Evolutionary conservation across 805 yeast species (phyloP).

Genomic region (Saturnispora silvae): DNA sequence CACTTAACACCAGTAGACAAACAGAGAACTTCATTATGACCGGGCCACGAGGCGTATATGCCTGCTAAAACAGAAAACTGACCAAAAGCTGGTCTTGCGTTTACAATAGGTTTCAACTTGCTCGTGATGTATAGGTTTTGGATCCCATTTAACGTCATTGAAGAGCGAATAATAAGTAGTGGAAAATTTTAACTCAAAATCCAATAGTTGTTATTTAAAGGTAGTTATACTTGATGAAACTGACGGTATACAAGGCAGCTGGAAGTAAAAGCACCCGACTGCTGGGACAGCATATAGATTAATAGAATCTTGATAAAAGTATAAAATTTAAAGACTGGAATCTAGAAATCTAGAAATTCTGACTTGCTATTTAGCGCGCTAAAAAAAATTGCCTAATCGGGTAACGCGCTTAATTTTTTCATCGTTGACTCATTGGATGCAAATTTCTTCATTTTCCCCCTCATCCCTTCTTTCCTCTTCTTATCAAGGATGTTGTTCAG

Average conservation of each 20-base stretch:
- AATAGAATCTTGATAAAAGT: no score
- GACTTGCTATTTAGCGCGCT: no score
- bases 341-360: no score
- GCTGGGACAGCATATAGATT: no score
- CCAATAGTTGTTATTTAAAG: no score
- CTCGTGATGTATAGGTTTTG: background rate
- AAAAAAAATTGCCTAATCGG: conserved; percentile 4
- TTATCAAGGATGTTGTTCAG: background rate
- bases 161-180: background rate
- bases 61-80: conserved; percentile 88
- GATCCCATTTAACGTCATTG: conserved; percentile 2
- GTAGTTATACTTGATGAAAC: no score
- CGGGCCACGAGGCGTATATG: conserved; percentile 30
- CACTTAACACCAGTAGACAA: conserved; percentile 70
- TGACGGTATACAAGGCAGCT: no score
- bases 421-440: conserved; percentile 4
- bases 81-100: conserved; percentile 39
- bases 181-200: background rate
- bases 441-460: background rate
- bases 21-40: conserved; percentile 1
- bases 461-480: background rate
- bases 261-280: no score
- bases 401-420: conserved; percentile 4
- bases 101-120: conserved; percentile 1
- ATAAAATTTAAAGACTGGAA: no score